phyloP scores from a whole-genome alignment of 2,329 filamentous ascomycete species.

The Cercospora sojina region DNA sequence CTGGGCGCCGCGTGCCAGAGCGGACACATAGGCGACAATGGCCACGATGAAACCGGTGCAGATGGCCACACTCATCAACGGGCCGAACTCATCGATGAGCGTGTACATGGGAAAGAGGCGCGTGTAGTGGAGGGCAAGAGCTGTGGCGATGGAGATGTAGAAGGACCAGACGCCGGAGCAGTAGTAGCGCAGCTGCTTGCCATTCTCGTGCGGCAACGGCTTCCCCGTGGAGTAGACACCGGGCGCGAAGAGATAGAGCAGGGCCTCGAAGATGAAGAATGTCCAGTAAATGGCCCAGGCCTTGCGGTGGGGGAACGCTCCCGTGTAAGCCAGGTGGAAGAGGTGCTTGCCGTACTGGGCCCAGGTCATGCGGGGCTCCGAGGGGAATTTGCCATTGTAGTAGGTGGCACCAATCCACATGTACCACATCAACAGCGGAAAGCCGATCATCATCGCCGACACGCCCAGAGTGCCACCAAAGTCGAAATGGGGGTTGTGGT shows the following conservation, averaged over 20 bases:
- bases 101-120: constrained; percentile 87
- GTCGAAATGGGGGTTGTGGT: constrained; percentile 61
- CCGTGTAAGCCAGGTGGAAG: constrained; percentile 70
- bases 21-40: constrained; percentile 82
- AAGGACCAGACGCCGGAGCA: constrained; percentile 87
- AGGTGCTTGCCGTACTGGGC: constrained; percentile 71
- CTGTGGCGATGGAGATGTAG: constrained; percentile 76
- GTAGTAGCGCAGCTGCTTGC: constrained; percentile 88
- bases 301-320: constrained; percentile 76
- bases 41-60: constrained; percentile 82
- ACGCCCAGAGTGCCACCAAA: constrained; percentile 88
- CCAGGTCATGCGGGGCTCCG: constrained; percentile 50
- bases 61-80: constrained; percentile 89
- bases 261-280: constrained; percentile 81
- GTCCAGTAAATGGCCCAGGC: constrained; percentile 95
- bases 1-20: constrained; percentile 73
- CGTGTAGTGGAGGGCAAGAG: constrained; percentile 72
- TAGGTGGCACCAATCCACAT: constrained; percentile 97
- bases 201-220: constrained; percentile 75
- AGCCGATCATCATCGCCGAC: constrained; percentile 81
- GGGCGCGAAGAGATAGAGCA: constrained; percentile 80
- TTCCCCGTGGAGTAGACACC: constrained; percentile 88
- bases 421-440: constrained; percentile 96
- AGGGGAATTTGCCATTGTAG: constrained; percentile 81
- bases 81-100: constrained; percentile 91